Percentiles rank a stretch among this genome's conserved stretches.
Conservation (phyloP, 1,284 basidiomycete genomes). For the Melampsora larici-populina region DNA sequence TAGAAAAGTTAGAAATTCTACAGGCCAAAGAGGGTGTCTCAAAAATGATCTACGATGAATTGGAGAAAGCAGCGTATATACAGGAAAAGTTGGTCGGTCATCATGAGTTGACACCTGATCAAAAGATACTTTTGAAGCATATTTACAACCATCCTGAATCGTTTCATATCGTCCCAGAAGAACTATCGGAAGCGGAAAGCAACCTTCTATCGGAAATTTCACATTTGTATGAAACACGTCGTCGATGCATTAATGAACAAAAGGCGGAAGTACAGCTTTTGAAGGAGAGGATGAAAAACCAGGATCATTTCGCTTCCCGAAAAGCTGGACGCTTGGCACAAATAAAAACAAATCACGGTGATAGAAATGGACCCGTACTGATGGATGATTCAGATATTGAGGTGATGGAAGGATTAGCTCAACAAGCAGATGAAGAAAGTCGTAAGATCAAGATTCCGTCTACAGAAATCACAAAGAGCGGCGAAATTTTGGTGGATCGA, state of each 20-base stretch:
- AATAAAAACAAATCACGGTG: neutral
- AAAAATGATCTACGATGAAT: neutral
- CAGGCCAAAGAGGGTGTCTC: neutral
- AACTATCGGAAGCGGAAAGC: neutral
- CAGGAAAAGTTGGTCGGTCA: neutral
- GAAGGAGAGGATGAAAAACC: neutral
- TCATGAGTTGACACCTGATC: neutral
- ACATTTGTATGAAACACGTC: neutral
- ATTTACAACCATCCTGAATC: conserved; percentile 6
- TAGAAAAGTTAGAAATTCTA: neutral
- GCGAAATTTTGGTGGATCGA: neutral
- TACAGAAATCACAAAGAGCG: neutral
- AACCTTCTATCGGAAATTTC: neutral
- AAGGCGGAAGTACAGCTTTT: neutral
- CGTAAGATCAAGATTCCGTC: neutral
- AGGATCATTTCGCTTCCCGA: neutral
- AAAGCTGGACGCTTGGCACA: neutral
- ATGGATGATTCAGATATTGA: neutral
- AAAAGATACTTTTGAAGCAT: neutral
- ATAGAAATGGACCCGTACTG: neutral
- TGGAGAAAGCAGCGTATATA: neutral
- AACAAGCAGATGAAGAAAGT: neutral
- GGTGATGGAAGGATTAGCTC: neutral
- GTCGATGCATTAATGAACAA: neutral
- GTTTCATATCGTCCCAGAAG: neutral